phyloP scores from a whole-genome alignment of 1,284 basidiomycete genomes.

The Heliocybe sulcata region DNA sequence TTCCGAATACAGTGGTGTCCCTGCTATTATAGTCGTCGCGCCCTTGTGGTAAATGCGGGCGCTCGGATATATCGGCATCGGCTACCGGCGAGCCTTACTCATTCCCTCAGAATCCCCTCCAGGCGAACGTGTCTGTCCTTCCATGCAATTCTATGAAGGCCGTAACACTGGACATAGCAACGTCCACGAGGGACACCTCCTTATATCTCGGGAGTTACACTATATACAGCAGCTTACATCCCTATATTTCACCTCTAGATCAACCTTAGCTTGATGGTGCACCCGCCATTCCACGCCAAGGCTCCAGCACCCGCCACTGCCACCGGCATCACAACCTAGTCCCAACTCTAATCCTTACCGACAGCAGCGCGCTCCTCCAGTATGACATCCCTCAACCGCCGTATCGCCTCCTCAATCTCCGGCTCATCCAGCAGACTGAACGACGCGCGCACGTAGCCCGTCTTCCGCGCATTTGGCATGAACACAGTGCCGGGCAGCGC shows the following conservation, averaged over 20 bases:
- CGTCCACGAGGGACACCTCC: neutral
- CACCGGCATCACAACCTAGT: neutral
- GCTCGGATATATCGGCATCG: neutral
- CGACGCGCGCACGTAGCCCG: slow-evolving; percentile 71
- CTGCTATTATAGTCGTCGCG: neutral
- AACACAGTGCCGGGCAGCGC: slow-evolving; percentile 83
- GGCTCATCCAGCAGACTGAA: slow-evolving; percentile 73
- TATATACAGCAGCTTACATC: neutral
- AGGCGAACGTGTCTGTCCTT: neutral
- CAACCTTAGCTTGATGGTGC: neutral
- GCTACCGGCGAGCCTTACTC: neutral
- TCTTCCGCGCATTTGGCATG: slow-evolving; percentile 61
- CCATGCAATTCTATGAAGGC: neutral
- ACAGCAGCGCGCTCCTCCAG: slow-evolving; percentile 25
- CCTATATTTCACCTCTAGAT: neutral
- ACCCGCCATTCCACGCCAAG: neutral
- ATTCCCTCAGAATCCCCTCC: neutral
- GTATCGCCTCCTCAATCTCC: slow-evolving; percentile 70
- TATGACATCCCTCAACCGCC: slow-evolving; percentile 59
- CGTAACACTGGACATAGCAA: neutral
- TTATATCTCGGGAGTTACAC: neutral
- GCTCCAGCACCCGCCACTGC: neutral
- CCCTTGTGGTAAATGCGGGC: neutral
- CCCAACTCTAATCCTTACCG: neutral
- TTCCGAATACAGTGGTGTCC: neutral